phyloP scores from a whole-genome alignment of 805 yeast species.

The Blastobotrys americana region DNA sequence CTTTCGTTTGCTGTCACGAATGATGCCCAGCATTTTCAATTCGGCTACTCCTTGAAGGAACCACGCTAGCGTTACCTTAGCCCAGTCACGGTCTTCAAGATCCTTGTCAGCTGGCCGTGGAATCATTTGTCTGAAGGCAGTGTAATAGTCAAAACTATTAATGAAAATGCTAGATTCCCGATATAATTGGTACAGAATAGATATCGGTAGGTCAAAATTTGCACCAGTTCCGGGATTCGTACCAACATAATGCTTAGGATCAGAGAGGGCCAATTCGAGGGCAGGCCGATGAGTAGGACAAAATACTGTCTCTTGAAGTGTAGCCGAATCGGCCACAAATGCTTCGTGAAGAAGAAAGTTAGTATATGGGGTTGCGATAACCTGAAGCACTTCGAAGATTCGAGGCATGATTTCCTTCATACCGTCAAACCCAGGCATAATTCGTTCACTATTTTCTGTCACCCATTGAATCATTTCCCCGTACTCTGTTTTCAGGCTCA shows the following conservation, averaged over 20 bases:
- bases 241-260: constrained; percentile 32
- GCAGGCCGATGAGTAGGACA: constrained; percentile 40
- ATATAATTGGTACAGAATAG: constrained; percentile 57
- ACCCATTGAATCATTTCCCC: not conserved
- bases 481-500: not conserved
- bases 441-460: not conserved
- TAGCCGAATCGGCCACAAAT: constrained; percentile 33
- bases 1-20: constrained; percentile 52
- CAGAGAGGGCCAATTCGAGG: constrained; percentile 36
- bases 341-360: constrained; percentile 36
- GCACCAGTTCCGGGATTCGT: constrained; percentile 37
- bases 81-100: constrained; percentile 46
- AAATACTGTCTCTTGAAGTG: constrained; percentile 33
- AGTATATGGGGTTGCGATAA: constrained; percentile 6
- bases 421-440: not conserved
- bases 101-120: constrained; percentile 18
- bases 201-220: constrained; percentile 22
- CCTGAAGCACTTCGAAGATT: not conserved
- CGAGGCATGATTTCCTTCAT: not conserved
- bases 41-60: constrained; percentile 71
- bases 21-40: constrained; percentile 58
- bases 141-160: constrained; percentile 60
- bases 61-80: constrained; percentile 56
- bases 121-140: constrained; percentile 43
- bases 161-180: constrained; percentile 70